Percentiles rank a stretch among this genome's conserved stretches.
Evolutionary conservation across 2,329 filamentous ascomycete species (phyloP).

Genomic region (Rhinocladiella mackenziei): DNA sequence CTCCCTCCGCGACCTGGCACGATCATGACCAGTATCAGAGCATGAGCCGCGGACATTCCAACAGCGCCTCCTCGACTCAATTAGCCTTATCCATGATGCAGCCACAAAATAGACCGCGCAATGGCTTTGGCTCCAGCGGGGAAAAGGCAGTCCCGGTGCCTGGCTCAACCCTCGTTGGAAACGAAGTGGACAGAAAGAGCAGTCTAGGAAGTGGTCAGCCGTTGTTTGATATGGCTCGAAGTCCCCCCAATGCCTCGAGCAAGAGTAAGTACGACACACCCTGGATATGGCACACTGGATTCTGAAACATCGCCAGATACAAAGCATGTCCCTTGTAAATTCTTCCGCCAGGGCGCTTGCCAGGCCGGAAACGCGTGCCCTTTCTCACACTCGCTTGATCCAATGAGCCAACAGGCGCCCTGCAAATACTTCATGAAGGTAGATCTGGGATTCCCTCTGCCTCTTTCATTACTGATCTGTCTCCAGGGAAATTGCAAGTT

Average conservation of each 20-base stretch:
- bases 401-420: constrained; percentile 73
- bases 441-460: constrained; percentile 31
- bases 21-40: constrained; percentile 16
- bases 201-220: constrained; percentile 27
- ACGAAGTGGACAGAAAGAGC: constrained; percentile 21
- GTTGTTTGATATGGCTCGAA: constrained; percentile 45
- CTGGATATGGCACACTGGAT: background rate
- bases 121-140: constrained; percentile 14
- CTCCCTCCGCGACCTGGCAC: constrained; percentile 11
- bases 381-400: constrained; percentile 88
- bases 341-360: constrained; percentile 93
- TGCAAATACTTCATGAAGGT: constrained; percentile 99
- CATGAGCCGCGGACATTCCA: constrained; percentile 18
- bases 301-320: constrained; percentile 60
- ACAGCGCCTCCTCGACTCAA: constrained; percentile 15
- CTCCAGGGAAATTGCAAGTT: constrained; percentile 95
- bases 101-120: constrained; percentile 15
- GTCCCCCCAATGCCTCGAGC: constrained; percentile 44
- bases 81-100: constrained; percentile 8
- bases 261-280: constrained; percentile 35
- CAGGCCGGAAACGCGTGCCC: constrained; percentile 95
- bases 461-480: constrained; percentile 6
- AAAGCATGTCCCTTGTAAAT: constrained; percentile 97
- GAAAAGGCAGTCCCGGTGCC: constrained; percentile 24
- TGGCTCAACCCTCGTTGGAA: constrained; percentile 11